Base-by-base conservation (phyloP, 768 basidiomycete species). In the Gloeostereum incarnatum region DNA sequence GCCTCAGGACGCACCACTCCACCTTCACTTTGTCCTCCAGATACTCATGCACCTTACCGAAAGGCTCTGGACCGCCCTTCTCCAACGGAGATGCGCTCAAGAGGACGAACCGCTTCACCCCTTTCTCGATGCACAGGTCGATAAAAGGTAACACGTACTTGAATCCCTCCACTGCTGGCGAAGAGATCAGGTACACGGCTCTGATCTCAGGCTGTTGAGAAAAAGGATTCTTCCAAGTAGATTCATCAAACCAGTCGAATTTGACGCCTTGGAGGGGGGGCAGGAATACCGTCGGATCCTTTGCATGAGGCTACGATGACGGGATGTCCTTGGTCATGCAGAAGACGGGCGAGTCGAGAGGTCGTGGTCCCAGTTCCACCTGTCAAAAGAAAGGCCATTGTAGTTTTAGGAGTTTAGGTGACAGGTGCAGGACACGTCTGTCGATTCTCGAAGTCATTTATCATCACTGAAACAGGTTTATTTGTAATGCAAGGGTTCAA, bases 351-450 rank as follows among this genome's bases (percentile, higher is more conserved):
- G 3, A 59, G 49, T 10, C 44, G 49, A 1, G 43, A 37, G 3
- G 56, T 51, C 3, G 59, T 58, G 23, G 57, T 59, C 5, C 61
- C 62, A 7, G 60, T 61, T n/a, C 58, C 62, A 3, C 61, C 62
- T 33, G 50, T 57, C 43, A 62, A 41, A 13, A 62, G 52, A 23
- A 55, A 58, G 14, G 59, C 55, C 58, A 10, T 39, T n/a, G n/a
- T n/a, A n/a, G n/a, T n/a, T n/a, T n/a, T n/a, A n/a, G n/a, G n/a
- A n/a, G n/a, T n/a, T n/a, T n/a, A n/a, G n/a, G n/a, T n/a, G n/a
- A n/a, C n/a, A n/a, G n/a, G n/a, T n/a, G n/a, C n/a, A n/a, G n/a
- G n/a, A n/a, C n/a, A n/a, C n/a, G n/a, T n/a, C n/a, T n/a, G n/a
- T n/a, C n/a, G n/a, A n/a, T n/a, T n/a, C n/a, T n/a, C n/a, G n/a